Evolutionary conservation across 2,329 filamentous ascomycete genomes (phyloP), one percentile per base, ranked within the genome.

Genomic region (Colletotrichum ledebouriae): DNA sequence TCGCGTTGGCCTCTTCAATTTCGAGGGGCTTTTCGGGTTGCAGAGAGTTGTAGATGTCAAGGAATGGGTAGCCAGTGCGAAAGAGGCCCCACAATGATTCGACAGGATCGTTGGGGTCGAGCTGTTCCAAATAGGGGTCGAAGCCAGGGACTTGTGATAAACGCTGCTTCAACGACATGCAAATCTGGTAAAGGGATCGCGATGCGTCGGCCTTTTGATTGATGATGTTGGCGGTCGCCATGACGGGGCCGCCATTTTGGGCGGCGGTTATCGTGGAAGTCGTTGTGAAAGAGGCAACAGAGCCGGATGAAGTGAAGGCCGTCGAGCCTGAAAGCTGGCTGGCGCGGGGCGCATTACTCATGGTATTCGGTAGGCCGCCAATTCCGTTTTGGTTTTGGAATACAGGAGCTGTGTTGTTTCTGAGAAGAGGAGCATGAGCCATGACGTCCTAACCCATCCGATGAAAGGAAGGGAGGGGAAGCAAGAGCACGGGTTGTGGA

Each of bases 131-230:
- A 77, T 92, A 91, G 17, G 85, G 84, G 71, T 94, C 90, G 77
- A 98, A 98, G 67, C 89, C 92, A 4, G 94, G 94, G 9, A 98
- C 94, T 72, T 92, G 91, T 63, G 90, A 86, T 70, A 99, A 84
- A 71, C 96, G 90, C 81, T 91, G 90, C 77, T 93, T 93, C 70
- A 98, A 85, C 61, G 91, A 90, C 73, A 97, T 87, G 78, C 96
- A 98, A 79, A 97, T 97, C 80, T 98, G 95, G 80, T 97, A 99
- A 25, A 99, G 88, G 11, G 94, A 98, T 68, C 91, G 88, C 63
- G 93, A 93, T 72, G 96, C 94, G 78, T 97, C 94, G 78, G 94
- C 96, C 78, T 93, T 92, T 80, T 95, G 93, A 82, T 99, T 99
- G 85, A 99, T 97, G 78, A 99, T 97, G 80, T 97, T 98, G 78